Base-by-base conservation (phyloP, 176 grass and related monocot genomes). In the Oryza coarctata region DNA sequence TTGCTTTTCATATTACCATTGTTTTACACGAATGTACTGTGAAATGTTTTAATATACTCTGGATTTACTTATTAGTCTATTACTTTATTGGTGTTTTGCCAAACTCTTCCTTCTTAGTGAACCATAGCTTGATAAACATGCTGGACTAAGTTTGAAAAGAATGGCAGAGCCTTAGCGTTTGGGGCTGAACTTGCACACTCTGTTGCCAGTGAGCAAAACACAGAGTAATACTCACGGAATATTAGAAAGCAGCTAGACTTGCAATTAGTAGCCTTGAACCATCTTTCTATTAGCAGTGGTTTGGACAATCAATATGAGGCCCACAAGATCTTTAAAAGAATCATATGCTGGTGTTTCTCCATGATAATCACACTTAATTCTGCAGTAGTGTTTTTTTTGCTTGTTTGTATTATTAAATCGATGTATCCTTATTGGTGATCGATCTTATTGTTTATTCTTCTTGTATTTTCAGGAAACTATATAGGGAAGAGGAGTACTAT, bases 401-500 rank as follows among this genome's bases (percentile, higher is more conserved):
- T 63, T 34, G 50, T 29, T 66, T 78, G 7, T 77, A 76, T 64
- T 67, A 12, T 36, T 13, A 12, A 29, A 28, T 83, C 0, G 30
- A 38, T 20, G 35, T 23, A 49, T 39, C 36, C 73, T 33, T 38
- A 60, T 60, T 73, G 29, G 10, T 20, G 41, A 23, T 40, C 8
- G 12, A 79, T 74, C 14, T 31, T 36, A 74, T 26, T 17, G 2
- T 27, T 18, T 63, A 12, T 85, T 89, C 27, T 88, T 82, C 43
- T 44, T 67, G 47, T 79, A 4, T 84, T 89, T 87, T 45, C 90
- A 99, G 96, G 93, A 93, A 83, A 74, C 25, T 95, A 38, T 95
- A 99, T 0, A 66, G 77, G 43, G 91, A 95, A 74, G 96, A 93
- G 25, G 89, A 87, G 29, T 95, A 99, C 84, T 95, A 88, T 49